Percentiles rank a stretch among this genome's conserved stretches.
These are phyloP conservation scores for Trichoderma virens DNA, from an alignment of 495 filamentous ascomycete genomes.

Conservation along the genomic window DNA sequence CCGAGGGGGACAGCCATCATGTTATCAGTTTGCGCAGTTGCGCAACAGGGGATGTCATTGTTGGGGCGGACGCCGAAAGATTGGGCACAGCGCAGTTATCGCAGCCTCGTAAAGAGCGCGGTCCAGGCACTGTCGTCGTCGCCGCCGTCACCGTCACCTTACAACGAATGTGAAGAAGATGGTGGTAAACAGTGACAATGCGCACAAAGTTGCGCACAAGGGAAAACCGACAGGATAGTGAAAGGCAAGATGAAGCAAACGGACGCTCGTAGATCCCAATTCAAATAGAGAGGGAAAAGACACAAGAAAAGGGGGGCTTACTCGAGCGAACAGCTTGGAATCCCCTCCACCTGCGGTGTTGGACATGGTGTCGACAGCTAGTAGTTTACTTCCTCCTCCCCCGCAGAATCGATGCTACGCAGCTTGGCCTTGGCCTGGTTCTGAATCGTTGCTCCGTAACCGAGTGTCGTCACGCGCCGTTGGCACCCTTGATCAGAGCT, in stretches of 20 bases:
- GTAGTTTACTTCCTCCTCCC: neutral
- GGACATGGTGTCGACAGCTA: constrained; percentile 46
- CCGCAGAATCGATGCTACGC: neutral
- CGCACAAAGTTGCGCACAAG: neutral
- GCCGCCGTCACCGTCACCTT: neutral
- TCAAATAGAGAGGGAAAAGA: neutral
- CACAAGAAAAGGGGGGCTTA: constrained; percentile 47
- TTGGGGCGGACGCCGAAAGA: neutral
- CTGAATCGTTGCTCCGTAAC: neutral
- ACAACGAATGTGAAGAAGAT: too few relatives aligned
- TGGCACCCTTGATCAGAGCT: neutral
- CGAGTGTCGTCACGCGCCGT: neutral
- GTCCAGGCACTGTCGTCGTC: neutral
- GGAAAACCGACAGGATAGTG: neutral
- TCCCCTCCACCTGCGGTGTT: constrained; percentile 74
- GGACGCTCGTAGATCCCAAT: neutral
- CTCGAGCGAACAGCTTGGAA: constrained; percentile 98
- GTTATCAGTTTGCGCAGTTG: neutral
- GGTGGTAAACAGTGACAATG: neutral
- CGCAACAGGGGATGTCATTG: neutral
- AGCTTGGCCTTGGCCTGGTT: neutral
- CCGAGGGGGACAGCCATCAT: neutral
- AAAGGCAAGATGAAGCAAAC: neutral
- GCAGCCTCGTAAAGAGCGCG: neutral
- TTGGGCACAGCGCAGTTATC: neutral